phyloP scores from a whole-genome alignment of 2,329 filamentous ascomycete species.

The Alternaria incomplexa region DNA sequence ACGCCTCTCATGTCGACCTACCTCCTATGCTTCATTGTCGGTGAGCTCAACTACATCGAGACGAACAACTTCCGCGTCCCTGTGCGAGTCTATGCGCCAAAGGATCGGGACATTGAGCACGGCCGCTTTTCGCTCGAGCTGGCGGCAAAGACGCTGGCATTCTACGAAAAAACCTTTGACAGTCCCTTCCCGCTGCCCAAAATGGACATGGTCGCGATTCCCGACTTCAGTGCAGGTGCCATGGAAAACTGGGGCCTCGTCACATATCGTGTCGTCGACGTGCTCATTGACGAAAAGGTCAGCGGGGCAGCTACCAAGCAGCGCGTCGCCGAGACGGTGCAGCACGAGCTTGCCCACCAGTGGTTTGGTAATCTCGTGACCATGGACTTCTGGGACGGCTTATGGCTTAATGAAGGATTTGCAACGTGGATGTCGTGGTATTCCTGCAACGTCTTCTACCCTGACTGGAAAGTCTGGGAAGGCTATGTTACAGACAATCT shows the following conservation, averaged over 20 bases:
- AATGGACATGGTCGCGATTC: slow-evolving; percentile 96
- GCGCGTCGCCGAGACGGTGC: slow-evolving; percentile 91
- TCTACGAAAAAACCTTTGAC: slow-evolving; percentile 95
- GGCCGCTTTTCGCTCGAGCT: slow-evolving; percentile 90
- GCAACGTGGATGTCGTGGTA: slow-evolving; percentile 95
- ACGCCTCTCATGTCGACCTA: slow-evolving; percentile 97
- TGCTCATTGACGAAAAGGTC: slow-evolving; percentile 89
- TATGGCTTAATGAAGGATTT: slow-evolving; percentile 95
- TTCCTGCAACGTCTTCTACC: slow-evolving; percentile 92
- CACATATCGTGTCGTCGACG: slow-evolving; percentile 90
- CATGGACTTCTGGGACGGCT: slow-evolving; percentile 98
- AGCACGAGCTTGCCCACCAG: slow-evolving; percentile 96
- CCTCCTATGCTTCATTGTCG: slow-evolving; percentile 90
- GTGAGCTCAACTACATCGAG: slow-evolving; percentile 92
- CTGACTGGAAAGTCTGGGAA: slow-evolving; percentile 98
- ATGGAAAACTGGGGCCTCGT: slow-evolving; percentile 99
- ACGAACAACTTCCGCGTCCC: slow-evolving; percentile 90
- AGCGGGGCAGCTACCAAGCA: slow-evolving; percentile 90
- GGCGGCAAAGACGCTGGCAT: slow-evolving; percentile 85
- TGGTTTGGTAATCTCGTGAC: slow-evolving; percentile 98
- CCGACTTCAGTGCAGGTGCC: slow-evolving; percentile 91
- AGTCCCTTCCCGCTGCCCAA: slow-evolving; percentile 87
- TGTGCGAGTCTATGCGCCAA: slow-evolving; percentile 91
- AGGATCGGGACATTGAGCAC: slow-evolving; percentile 87
- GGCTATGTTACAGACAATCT: slow-evolving; percentile 92